These are phyloP conservation scores for Trichophyton mentagrophytes DNA, from an alignment of 2,329 filamentous ascomycete genomes.

Conservation along the genomic window DNA sequence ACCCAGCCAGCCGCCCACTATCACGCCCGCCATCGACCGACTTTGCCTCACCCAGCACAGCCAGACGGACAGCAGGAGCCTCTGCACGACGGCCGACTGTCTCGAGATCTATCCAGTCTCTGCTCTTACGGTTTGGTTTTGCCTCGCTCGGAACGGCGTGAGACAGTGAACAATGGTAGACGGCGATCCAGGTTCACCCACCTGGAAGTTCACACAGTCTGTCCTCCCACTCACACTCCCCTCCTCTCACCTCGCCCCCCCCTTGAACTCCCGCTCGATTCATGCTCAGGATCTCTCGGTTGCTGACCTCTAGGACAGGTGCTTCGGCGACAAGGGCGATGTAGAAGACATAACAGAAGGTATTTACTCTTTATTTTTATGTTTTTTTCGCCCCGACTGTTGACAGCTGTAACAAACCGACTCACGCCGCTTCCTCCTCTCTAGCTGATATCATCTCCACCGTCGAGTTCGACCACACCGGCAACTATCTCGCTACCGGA, in stretches of 20 bases:
- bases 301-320: constrained; percentile 43
- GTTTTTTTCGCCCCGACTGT: background rate
- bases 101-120: too few relatives aligned
- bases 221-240: constrained; percentile 26
- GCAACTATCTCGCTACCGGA: constrained; percentile 41
- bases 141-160: too few relatives aligned
- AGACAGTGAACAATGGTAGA: constrained; percentile 69
- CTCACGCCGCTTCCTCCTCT: background rate
- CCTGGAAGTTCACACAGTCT: constrained; percentile 99
- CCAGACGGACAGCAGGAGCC: too few relatives aligned
- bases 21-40: too few relatives aligned
- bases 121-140: too few relatives aligned
- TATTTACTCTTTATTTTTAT: constrained; percentile 26
- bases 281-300: background rate
- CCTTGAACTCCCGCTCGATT: background rate
- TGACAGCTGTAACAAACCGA: constrained; percentile 2
- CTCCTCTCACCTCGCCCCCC: too few relatives aligned
- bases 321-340: constrained; percentile 98
- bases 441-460: constrained; percentile 42
- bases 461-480: constrained; percentile 41
- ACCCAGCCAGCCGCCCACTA: background rate
- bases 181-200: constrained; percentile 83
- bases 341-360: constrained; percentile 98
- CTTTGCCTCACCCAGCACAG: too few relatives aligned
- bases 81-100: too few relatives aligned